Percentiles rank a stretch among this genome's conserved stretches.
These are phyloP conservation scores for Colletotrichum agaves DNA, from an alignment of 2,329 filamentous ascomycete genomes.

Conservation along the genomic window DNA sequence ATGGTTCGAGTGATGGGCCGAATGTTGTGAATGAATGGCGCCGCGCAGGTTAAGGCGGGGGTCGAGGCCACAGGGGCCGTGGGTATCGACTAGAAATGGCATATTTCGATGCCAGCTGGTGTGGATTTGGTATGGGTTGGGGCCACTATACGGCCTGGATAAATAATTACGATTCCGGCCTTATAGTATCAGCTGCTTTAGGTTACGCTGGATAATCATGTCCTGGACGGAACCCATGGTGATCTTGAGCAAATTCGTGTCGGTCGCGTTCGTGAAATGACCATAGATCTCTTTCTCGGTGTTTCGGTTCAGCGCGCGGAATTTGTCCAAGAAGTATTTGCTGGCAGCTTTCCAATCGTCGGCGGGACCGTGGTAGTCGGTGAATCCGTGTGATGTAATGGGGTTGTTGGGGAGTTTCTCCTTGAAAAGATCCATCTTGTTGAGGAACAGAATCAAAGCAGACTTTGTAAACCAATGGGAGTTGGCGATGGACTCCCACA, in stretches of 20 bases:
- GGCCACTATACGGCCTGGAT: background rate
- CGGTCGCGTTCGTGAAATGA: conserved; percentile 71
- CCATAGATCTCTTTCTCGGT: conserved; percentile 72
- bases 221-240: conserved; percentile 89
- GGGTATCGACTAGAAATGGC: conserved; percentile 35
- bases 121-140: background rate
- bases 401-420: conserved; percentile 78
- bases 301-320: conserved; percentile 78
- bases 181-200: conserved; percentile 81
- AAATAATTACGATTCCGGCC: conserved; percentile 24
- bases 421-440: conserved; percentile 89
- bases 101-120: conserved; percentile 12
- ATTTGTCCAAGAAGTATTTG: conserved; percentile 86
- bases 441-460: conserved; percentile 84
- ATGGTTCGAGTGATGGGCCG: background rate
- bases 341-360: conserved; percentile 79
- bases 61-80: conserved; percentile 10
- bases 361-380: conserved; percentile 78
- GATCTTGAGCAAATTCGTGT: conserved; percentile 82
- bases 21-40: conserved; percentile 6
- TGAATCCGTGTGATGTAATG: conserved; percentile 79
- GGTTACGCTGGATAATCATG: conserved; percentile 87
- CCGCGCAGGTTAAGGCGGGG: conserved; percentile 8
- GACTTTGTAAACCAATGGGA: conserved; percentile 88
- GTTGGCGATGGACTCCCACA: conserved; percentile 87